Base-by-base conservation (phyloP, 306 rosid species). In the Ziziphus jujuba region DNA sequence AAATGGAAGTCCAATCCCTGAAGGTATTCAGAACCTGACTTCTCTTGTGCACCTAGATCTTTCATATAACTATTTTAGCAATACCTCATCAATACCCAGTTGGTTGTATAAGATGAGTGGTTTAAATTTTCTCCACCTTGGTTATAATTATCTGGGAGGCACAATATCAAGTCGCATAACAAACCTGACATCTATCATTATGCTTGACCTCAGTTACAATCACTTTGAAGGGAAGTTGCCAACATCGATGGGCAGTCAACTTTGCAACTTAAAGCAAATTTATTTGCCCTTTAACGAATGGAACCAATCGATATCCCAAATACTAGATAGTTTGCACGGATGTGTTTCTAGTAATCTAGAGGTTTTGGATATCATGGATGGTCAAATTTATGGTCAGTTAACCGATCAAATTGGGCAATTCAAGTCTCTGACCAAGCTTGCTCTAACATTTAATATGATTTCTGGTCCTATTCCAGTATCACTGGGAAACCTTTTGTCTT, bases 1-100 rank as follows among this genome's bases (percentile, higher is more conserved):
- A n/a, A n/a, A 72, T 11, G 22, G 24, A 20, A 76, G 79, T 17
- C 23, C 75, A 44, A 7, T 78, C 45, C 78, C 76, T 11, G 10
- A 13, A 2, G 10, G 31, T 59, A 7, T 66, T 3, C 53, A 19
- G 36, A 78, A 75, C 52, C 7, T 75, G 60, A 64, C 74, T 22
- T 59, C 79, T 15, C 64, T 38, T 24, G 54, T 17, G n/a, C 0
- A 19, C 0, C 4, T 79, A 0, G 57, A 77, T 35, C 72, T 81
- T 36, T 56, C 65, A 2, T 0, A 0, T 0, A 65, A 77, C 59
- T 48, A 40, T 0, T 24, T 77, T 14, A 43, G 23, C 17, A n/a
- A n/a, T n/a, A 33, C 38, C 66, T 63, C 12, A n/a, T n/a, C n/a
- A 63, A 22, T 72, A 61, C 22, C 55, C 19, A 50, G 11, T 9